A percentile compares a stretch with the other conserved stretches of the same genome.
Conservation (phyloP, 306 rosid species). For the Medicago lupulina region DNA sequence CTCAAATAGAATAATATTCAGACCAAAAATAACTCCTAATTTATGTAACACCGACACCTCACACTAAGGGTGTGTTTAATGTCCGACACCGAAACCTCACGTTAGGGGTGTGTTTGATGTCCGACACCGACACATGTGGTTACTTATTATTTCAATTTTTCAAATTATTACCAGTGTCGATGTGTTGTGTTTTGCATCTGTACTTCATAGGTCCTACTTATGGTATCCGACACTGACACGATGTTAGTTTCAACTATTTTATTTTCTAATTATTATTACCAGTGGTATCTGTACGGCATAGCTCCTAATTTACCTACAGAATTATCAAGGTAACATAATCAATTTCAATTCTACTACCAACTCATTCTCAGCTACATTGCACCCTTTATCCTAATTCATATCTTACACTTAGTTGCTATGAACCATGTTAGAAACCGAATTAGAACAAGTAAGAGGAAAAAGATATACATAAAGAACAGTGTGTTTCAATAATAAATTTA, state of each 20-base stretch:
- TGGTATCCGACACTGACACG: too few species aligned
- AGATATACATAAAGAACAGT: not conserved
- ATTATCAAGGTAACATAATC: not conserved
- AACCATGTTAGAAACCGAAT: not conserved
- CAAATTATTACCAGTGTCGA: too few species aligned
- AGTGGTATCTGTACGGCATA: not conserved
- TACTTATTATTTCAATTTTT: too few species aligned
- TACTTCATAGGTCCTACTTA: too few species aligned
- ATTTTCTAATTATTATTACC: too few species aligned
- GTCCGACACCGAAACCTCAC: too few species aligned
- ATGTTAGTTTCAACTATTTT: too few species aligned
- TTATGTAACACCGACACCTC: too few species aligned
- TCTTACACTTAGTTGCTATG: not conserved
- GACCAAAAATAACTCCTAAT: not conserved
- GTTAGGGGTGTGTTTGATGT: too few species aligned
- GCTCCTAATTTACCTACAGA: not conserved
- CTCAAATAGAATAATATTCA: not conserved
- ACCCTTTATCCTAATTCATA: not conserved
- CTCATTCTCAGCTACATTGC: constrained; percentile 8
- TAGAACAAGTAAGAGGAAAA: not conserved
- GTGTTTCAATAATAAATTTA: not conserved
- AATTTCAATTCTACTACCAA: not conserved
- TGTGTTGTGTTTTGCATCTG: too few species aligned
- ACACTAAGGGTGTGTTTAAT: not conserved
- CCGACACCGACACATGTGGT: too few species aligned